Base-by-base conservation (phyloP, 2,329 filamentous ascomycete species). In the Tetracladium maxilliforme region DNA sequence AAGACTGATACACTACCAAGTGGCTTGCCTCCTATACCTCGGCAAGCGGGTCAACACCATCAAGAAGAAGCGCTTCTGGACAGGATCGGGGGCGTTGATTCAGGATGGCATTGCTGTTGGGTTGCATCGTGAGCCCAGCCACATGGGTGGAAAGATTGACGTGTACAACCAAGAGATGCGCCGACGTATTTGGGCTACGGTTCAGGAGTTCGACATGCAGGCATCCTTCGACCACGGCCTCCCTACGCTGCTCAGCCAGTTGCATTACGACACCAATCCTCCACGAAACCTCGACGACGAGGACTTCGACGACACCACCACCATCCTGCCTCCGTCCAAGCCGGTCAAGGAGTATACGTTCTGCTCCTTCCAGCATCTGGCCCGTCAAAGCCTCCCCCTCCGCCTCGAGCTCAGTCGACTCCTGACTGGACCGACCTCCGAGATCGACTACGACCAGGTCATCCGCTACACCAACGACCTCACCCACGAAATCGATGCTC, bases 1-100 rank as follows among this genome's bases (percentile, higher is more conserved):
- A 23, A 56, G 58, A 22, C 54, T 72, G 14, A 61, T 72, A 10
- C 64, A 72, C 42, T 71, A 69, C 40, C 67, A 72, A 41, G 59
- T 72, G 10, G 54, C 58, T 9, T 71, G 67, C 35, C 48, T 73
- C 16, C 39, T 67, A n/a, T 71, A 70, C 33, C 55, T 72, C 3
- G 64, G 62, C 21, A 72, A 71, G 51, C 54, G 64, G 16, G 61
- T 71, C 33, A 73, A 73, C 44, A 65, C 61, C 3, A 60, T 72
- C 34, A 70, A 71, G 51, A 72, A 72, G 56, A 72, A 72, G 54
- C 55, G 64, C 9, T 71, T 68, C 43, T 72, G 67, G 67, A 67
- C 63, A 10, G 54, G 57, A 19, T 54, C 67, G 2, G 65, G 67
- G 1, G 52, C 58, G 5, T 49, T 72, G 28, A 58, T 70, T 10